Evolutionary conservation across 2,329 filamentous ascomycete species (phyloP), one percentile per base, ranked within the genome.

Genomic region (Cytospora paraplurivora): DNA sequence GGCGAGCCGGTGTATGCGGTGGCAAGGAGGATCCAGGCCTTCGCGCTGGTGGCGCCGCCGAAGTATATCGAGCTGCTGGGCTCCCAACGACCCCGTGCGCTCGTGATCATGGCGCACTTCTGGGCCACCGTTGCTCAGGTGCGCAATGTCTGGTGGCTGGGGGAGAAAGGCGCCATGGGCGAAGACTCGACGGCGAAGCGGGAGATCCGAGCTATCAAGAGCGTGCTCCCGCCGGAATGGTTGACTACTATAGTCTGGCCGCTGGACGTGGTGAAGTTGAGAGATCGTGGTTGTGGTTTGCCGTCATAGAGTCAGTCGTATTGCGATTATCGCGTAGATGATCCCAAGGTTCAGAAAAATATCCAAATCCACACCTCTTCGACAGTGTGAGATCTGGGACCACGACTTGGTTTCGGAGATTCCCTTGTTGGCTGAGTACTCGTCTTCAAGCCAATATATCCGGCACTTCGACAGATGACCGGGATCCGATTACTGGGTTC

Each of bases 1-100:
- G 71, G 72, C 35, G 73, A 75, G 67, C 72, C 73, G 4, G 66
- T 70, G 21, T 72, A 75, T 44, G 70, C 71, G 1, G 38, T 75
- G 32, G 66, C 69, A 54, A 64, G 71, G 4, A 66, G 70, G 3
- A 56, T 72, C 37, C 71, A 72, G 62, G 65, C 65, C 5, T 72
- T 72, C 44, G 67, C 70, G 38, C 63, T 72, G 59, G 51, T 71
- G 19, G 56, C 70, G 19, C 70, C 70, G 15, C 51, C 68, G 1
- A 59, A 53, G 13, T 72, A 70, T 34, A 62, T 71, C 54, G 67
- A 68, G 11, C 66, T 72, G 56, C 59, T 72, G 21, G 62, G 65
- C 4, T 49, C 66, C 50, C 59, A 65, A 11, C 67, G 70, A 3
- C 71, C 71, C 1, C 67, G 71, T 2, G 70, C 71, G 12, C 63